Evolutionary conservation across 225 moss, liverwort and hornwort species (phyloP), one percentile per base, ranked within the genome.

Genomic region (Takakia lepidozioides): DNA sequence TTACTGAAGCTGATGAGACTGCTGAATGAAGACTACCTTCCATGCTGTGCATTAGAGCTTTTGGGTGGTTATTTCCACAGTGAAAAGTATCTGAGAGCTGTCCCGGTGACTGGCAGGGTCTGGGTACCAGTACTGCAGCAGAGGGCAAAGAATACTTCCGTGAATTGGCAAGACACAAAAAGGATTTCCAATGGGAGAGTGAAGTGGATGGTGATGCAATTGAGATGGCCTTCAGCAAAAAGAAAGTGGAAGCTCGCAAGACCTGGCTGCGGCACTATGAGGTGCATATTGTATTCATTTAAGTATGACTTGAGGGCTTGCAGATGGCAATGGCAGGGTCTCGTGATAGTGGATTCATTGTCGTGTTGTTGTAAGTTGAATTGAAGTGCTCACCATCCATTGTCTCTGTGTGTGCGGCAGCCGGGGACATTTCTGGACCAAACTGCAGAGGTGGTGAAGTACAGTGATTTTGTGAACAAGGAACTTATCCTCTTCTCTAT

Each of bases 181-280:
- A 98, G 38, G 83, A 85, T 47, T 91, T 98, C 46, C 26, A 48
- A 25, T 98, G 98, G 98, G 73, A 61, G 3, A 78, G 78, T 44
- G 52, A 87, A 54, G 61, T 71, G 57, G 98, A 98, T 52, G 87
- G 98, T 18, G 98, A 98, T 42, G 98, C 98, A 10, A 98, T 98
- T 36, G 98, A 98, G 62, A 98, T 98, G 98, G 98, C 98, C 1
- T 98, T 98, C 51, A 98, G 98, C 54, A 98, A 98, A 72, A 98
- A 98, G 62, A 98, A 98, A 45, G 65, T 98, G 0, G 91, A 98
- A 36, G 91, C 85, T 38, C 85, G 98, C 20, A 98, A 98, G 57
- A 85, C 84, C 2, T 98, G 98, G 98, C 51, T 98, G 43, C 90
- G 98, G 11, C 98, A 81, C 19, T 98, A 75, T 45, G 85, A 87